phyloP scores from a whole-genome alignment of 306 rosid species.

The Cajanus cajan region DNA sequence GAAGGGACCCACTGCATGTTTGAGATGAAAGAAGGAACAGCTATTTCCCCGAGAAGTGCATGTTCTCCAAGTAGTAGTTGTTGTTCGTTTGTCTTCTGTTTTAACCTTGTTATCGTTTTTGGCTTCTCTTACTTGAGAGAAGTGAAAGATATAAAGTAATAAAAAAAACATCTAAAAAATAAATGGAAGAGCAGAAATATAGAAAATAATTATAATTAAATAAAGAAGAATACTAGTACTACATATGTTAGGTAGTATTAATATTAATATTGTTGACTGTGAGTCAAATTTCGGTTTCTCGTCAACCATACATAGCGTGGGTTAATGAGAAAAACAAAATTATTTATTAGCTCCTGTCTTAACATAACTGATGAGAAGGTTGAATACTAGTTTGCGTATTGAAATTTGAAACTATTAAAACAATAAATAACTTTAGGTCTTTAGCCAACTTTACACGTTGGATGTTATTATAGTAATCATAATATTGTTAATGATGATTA shows the following conservation, averaged over 20 bases:
- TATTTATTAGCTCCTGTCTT: neutral
- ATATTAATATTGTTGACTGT: neutral
- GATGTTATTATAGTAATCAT: neutral
- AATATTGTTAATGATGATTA: neutral
- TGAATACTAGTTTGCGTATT: neutral
- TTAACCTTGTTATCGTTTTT: slow-evolving; percentile 37
- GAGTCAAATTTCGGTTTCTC: slow-evolving; percentile 5
- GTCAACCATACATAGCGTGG: slow-evolving; percentile 10
- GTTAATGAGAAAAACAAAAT: neutral
- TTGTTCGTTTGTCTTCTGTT: slow-evolving; percentile 38
- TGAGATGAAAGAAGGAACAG: slow-evolving; percentile 42
- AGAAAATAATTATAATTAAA: neutral
- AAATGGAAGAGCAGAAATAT: neutral
- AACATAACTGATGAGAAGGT: neutral
- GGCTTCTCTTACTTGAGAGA: slow-evolving; percentile 20
- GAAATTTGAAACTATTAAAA: neutral
- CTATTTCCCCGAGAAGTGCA: slow-evolving; percentile 41
- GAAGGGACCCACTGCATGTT: slow-evolving; percentile 49
- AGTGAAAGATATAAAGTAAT: neutral
- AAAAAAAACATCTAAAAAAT: neutral
- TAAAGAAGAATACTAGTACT: neutral
- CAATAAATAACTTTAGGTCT: neutral
- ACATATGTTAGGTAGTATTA: neutral
- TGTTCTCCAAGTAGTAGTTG: slow-evolving; percentile 32
- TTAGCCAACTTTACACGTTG: neutral